phyloP scores from a whole-genome alignment of 1,139 yeast genomes.

The Candida tetrigidarum region DNA sequence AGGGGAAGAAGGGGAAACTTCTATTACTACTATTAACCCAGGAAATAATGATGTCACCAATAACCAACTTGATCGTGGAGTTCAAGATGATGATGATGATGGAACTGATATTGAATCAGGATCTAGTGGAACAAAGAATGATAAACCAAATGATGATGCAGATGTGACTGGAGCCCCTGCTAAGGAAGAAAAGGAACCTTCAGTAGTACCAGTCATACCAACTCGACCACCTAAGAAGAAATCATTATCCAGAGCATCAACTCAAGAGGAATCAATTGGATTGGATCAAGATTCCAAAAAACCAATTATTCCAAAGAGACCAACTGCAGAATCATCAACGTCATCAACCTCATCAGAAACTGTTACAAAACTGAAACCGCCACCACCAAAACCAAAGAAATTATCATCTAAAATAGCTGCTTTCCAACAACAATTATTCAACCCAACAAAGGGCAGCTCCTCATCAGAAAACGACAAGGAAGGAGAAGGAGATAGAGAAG shows the following conservation, averaged over 20 bases:
- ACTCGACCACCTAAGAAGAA: slow-evolving; percentile 16
- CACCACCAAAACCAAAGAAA: slow-evolving; percentile 76
- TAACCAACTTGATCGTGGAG: too few species aligned
- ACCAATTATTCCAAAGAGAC: slow-evolving; percentile 16
- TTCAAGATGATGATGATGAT: slow-evolving; percentile 10
- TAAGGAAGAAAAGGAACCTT: slow-evolving; percentile 1
- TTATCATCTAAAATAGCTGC: slow-evolving; percentile 80
- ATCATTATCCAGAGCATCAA: slow-evolving; percentile 14
- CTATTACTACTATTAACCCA: too few species aligned
- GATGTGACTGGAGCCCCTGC: background rate
- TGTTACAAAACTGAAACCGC: slow-evolving; percentile 34
- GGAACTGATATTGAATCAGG: background rate
- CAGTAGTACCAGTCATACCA: slow-evolving; percentile 12
- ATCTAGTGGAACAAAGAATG: background rate
- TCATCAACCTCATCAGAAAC: slow-evolving; percentile 9
- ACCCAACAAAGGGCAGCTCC: slow-evolving; percentile 33
- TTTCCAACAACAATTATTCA: slow-evolving; percentile 56
- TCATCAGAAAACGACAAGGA: slow-evolving; percentile 2
- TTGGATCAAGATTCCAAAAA: background rate
- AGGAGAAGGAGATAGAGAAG: slow-evolving; percentile 1
- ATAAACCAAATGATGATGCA: background rate
- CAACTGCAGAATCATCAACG: slow-evolving; percentile 8
- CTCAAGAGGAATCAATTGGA: slow-evolving; percentile 6
- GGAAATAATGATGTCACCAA: too few species aligned
- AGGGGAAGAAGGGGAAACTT: slow-evolving; percentile 4